Conservation (phyloP, 352 stramenopile genomes). For the Globisporangium apiculatum region DNA sequence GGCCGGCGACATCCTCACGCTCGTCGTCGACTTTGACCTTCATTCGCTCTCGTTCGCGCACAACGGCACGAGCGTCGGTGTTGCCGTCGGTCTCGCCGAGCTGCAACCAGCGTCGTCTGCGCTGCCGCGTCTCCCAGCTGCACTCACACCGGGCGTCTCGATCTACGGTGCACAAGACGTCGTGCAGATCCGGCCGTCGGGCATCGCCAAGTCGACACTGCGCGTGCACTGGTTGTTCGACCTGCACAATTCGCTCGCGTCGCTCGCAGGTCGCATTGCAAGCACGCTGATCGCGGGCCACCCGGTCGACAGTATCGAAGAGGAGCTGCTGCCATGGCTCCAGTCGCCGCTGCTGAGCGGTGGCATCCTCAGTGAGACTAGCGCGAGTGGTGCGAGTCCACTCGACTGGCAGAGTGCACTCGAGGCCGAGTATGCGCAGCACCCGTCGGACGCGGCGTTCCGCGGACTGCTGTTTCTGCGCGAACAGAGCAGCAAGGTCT, state of each 20-base stretch:
- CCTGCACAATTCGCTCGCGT: slow-evolving; percentile 67
- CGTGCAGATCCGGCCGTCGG: slow-evolving; percentile 63
- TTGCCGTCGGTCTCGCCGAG: slow-evolving; percentile 40
- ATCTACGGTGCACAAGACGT: slow-evolving; percentile 66
- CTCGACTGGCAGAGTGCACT: slow-evolving; percentile 11
- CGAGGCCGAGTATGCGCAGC: slow-evolving; percentile 8
- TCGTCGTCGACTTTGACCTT: slow-evolving; percentile 70
- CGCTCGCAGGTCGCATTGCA: slow-evolving; percentile 55
- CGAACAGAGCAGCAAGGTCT: neutral
- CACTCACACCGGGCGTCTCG: slow-evolving; percentile 51
- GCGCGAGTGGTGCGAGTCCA: neutral
- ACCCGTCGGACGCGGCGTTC: slow-evolving; percentile 9
- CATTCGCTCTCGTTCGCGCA: slow-evolving; percentile 65
- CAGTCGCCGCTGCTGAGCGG: slow-evolving; percentile 78
- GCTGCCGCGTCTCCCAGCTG: slow-evolving; percentile 24
- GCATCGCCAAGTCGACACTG: slow-evolving; percentile 70
- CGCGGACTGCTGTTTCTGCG: neutral
- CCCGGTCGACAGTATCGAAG: slow-evolving; percentile 67
- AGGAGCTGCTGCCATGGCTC: slow-evolving; percentile 79
- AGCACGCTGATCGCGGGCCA: slow-evolving; percentile 71
- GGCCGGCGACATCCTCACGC: slow-evolving; percentile 63
- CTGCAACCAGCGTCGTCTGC: slow-evolving; percentile 27
- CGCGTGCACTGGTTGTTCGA: slow-evolving; percentile 81
- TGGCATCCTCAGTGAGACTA: slow-evolving; percentile 25
- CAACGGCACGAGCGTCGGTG: slow-evolving; percentile 51